A percentile compares a stretch with the other conserved stretches of the same genome.
Conservation (phyloP, 2,329 filamentous ascomycete genomes). For the Colletotrichum euphorbiae region DNA sequence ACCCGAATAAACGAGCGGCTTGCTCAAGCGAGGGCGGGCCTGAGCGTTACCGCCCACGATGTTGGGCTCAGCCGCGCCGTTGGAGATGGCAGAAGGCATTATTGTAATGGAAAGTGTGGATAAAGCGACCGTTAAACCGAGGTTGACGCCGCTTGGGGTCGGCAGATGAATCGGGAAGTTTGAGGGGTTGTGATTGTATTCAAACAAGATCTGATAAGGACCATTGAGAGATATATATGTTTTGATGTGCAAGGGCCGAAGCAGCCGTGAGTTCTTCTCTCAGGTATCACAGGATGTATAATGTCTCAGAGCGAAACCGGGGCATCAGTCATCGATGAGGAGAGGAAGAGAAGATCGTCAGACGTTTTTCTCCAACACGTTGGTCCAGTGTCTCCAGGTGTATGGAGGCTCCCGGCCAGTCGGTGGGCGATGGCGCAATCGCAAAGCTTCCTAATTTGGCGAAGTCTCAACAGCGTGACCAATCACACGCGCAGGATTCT, state of each 20-base stretch:
- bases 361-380: constrained; percentile 22
- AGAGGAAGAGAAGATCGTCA: constrained; percentile 32
- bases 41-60: constrained; percentile 48
- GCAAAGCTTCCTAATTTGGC: constrained; percentile 40
- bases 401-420: constrained; percentile 33
- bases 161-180: not conserved
- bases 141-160: not conserved
- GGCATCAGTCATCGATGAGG: constrained; percentile 22
- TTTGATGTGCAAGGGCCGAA: constrained; percentile 11
- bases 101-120: not conserved
- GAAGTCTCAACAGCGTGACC: constrained; percentile 29
- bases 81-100: constrained; percentile 51
- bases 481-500: constrained; percentile 29
- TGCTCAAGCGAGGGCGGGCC: constrained; percentile 46
- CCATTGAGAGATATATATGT: constrained; percentile 27
- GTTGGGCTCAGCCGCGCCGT: constrained; percentile 38
- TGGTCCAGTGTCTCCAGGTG: not conserved
- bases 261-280: constrained; percentile 11
- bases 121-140: not conserved
- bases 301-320: constrained; percentile 25
- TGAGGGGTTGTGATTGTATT: not conserved
- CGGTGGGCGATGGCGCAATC: constrained; percentile 40
- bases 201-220: constrained; percentile 25
- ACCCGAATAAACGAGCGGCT: constrained; percentile 55
- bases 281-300: constrained; percentile 19